Percentiles rank a stretch among this genome's conserved stretches.
These are phyloP conservation scores for Encephalitozoon cuniculi DNA, from an alignment of 371 early-diverging fungal species.

Conservation along the genomic window DNA sequence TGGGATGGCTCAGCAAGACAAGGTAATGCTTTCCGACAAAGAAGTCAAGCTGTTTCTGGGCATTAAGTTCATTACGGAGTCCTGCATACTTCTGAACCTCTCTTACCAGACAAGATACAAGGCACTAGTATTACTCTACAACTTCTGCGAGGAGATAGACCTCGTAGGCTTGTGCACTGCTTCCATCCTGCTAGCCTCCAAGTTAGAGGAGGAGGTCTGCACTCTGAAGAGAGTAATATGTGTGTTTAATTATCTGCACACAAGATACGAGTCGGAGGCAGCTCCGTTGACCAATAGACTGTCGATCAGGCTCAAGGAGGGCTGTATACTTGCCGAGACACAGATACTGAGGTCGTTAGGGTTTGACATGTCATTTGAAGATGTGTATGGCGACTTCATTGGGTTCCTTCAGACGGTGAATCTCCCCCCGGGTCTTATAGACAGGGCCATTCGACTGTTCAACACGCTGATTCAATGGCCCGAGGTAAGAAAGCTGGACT, in stretches of 20 bases:
- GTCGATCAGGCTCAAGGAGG: conserved; percentile 9
- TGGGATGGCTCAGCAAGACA: not conserved
- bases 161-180: not conserved
- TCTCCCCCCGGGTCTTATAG: not conserved
- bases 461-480: not conserved
- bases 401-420: not conserved
- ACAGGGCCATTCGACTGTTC: not conserved
- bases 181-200: not conserved
- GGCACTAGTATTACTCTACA: not conserved
- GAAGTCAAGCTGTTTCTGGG: not conserved
- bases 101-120: not conserved
- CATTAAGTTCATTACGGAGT: not conserved
- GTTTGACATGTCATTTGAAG: not conserved
- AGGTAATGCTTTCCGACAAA: not conserved
- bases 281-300: not conserved
- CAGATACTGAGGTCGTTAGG: not conserved
- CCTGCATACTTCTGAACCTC: not conserved
- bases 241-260: conserved; percentile 1
- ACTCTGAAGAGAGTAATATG: not conserved
- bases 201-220: not conserved
- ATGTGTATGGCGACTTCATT: not conserved
- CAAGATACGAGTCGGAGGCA: not conserved
- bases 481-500: not conserved
- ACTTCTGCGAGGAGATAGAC: not conserved
- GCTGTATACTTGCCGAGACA: not conserved